Percentiles rank a stretch among this genome's conserved stretches.
Conservation (phyloP, 1,284 basidiomycete species). For the Pisolithus thermaeus region DNA sequence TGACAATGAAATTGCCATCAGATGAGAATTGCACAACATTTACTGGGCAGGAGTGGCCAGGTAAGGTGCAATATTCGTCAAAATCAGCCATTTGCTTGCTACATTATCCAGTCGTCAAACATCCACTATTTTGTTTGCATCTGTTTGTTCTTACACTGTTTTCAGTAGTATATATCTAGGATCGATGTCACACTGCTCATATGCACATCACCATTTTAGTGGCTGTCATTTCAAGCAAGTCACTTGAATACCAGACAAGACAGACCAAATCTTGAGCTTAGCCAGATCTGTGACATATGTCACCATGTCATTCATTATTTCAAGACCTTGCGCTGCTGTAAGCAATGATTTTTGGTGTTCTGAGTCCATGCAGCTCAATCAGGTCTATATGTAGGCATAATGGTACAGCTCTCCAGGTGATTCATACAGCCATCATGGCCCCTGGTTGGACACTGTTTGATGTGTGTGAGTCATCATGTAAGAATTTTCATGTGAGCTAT, state of each 20-base stretch:
- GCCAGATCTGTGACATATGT: constrained; percentile 52
- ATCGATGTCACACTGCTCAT: no score
- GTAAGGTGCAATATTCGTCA: no score
- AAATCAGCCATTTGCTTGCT: constrained; percentile 7
- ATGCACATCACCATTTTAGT: no score
- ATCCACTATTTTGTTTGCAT: no score
- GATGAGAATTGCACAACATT: no score
- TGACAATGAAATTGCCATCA: no score
- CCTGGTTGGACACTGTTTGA: background rate
- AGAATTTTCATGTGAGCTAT: background rate
- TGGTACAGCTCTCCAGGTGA: constrained; percentile 50
- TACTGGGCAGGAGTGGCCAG: no score
- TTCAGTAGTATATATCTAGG: no score
- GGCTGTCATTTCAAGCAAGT: background rate
- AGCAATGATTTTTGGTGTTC: constrained; percentile 28
- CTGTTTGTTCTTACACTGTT: no score
- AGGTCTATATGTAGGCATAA: no score
- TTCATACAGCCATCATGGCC: no score
- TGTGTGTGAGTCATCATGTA: constrained; percentile 16
- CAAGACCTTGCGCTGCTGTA: constrained; percentile 76
- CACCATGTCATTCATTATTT: constrained; percentile 72
- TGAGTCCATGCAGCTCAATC: constrained; percentile 17
- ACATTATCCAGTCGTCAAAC: no score
- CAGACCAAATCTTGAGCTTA: constrained; percentile 29
- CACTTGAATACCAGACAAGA: background rate